Percentiles rank a stretch among this genome's conserved stretches.
phyloP scores from a whole-genome alignment of 2,329 filamentous ascomycete genomes.

The Xylariaceae sp. region DNA sequence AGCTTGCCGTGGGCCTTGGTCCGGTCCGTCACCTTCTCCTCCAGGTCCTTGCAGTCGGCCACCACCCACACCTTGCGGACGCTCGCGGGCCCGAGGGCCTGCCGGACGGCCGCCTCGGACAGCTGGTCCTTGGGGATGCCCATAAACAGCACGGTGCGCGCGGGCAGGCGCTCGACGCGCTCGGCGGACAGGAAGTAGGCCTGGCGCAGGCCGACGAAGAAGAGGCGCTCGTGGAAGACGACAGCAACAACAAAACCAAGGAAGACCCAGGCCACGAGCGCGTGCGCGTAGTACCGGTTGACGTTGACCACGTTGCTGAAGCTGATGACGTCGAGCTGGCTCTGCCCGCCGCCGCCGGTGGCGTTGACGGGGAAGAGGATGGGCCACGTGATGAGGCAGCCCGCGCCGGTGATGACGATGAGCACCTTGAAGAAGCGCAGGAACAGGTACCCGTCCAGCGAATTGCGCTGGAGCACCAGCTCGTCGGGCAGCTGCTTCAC shows the following conservation, averaged over 20 bases:
- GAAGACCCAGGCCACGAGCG: background rate
- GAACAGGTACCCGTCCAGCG: conserved; percentile 1
- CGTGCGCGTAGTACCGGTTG: conserved; percentile 1
- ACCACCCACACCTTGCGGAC: background rate
- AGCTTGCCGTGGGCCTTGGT: conserved; percentile 1
- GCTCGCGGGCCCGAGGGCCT: background rate
- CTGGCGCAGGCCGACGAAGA: background rate
- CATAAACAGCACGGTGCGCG: conserved; percentile 1
- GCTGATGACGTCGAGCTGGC: background rate
- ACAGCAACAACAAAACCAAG: background rate
- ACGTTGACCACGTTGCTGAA: conserved; percentile 2
- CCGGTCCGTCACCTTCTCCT: background rate
- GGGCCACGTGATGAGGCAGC: conserved; percentile 2
- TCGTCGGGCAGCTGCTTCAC: background rate
- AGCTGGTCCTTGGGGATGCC: conserved; percentile 1
- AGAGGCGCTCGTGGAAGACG: background rate
- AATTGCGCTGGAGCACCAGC: conserved; percentile 1
- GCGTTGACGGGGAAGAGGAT: conserved; percentile 1
- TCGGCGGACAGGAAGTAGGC: conserved; percentile 1
- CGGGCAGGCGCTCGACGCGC: background rate
- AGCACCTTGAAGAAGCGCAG: conserved; percentile 1
- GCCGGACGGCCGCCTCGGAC: background rate
- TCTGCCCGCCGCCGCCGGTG: background rate
- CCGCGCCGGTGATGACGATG: conserved; percentile 1
- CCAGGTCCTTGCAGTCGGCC: conserved; percentile 1